These are phyloP conservation scores for Colletotrichum australisinense DNA, from an alignment of 2,329 filamentous ascomycete species.

Conservation along the genomic window DNA sequence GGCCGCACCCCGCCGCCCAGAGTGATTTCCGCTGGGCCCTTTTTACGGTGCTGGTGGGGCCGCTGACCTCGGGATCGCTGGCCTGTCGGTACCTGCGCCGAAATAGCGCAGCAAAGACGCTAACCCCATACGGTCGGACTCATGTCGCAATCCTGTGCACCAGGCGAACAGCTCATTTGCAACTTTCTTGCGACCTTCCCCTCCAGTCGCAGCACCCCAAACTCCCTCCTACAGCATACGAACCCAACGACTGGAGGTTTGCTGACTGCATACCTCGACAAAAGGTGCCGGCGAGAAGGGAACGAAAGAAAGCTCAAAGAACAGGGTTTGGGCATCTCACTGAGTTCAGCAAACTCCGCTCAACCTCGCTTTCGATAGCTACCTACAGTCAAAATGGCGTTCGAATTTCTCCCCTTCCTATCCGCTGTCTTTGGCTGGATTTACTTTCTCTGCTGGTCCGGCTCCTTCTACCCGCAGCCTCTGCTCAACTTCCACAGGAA, in stretches of 20 bases:
- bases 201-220: background rate
- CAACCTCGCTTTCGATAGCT: background rate
- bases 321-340: background rate
- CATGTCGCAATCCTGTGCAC: slow-evolving; percentile 21
- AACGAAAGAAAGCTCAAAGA: background rate
- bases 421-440: slow-evolving; percentile 78
- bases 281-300: background rate
- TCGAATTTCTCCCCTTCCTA: slow-evolving; percentile 57
- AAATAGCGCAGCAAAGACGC: slow-evolving; percentile 15
- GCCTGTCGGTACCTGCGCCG: background rate
- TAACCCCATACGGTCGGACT: background rate
- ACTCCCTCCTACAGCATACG: background rate
- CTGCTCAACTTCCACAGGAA: slow-evolving; percentile 81
- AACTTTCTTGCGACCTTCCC: background rate
- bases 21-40: background rate
- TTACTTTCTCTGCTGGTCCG: slow-evolving; percentile 82
- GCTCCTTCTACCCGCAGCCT: slow-evolving; percentile 93
- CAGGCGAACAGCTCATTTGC: background rate
- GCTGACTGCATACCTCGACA: background rate
- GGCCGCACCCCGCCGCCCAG: slow-evolving; percentile 3
- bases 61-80: background rate
- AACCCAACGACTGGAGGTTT: background rate
- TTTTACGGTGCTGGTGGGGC: background rate
- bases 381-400: slow-evolving; percentile 29
- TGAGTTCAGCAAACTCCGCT: background rate